Evolutionary conservation across 2,329 filamentous ascomycete species (phyloP).

Genomic region (Chrysoporthe austroafricana): DNA sequence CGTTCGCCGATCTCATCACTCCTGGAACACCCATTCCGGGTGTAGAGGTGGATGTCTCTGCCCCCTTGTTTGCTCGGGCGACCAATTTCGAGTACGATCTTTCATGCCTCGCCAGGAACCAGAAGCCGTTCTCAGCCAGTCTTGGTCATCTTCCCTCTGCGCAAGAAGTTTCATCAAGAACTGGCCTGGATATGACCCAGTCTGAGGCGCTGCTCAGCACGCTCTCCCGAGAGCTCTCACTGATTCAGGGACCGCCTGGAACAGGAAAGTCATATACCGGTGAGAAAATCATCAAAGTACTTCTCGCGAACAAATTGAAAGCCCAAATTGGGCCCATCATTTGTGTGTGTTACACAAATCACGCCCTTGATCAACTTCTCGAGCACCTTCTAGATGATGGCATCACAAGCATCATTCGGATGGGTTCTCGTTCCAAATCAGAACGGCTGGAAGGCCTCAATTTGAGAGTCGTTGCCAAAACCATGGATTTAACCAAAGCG

Average conservation of each 20-base stretch:
- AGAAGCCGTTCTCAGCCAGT: slow-evolving; percentile 30
- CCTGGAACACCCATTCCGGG: slow-evolving; percentile 32
- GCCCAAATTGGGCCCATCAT: slow-evolving; percentile 54
- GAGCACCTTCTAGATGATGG: slow-evolving; percentile 58
- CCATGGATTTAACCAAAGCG: slow-evolving; percentile 41
- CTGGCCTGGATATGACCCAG: slow-evolving; percentile 57
- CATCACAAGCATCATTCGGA: slow-evolving; percentile 59
- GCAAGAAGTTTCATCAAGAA: slow-evolving; percentile 37
- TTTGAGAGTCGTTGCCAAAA: slow-evolving; percentile 45
- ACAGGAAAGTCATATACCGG: slow-evolving; percentile 70
- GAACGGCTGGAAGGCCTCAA: slow-evolving; percentile 54
- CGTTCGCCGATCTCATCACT: slow-evolving; percentile 53
- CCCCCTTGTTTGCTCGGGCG: slow-evolving; percentile 55
- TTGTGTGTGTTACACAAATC: slow-evolving; percentile 56
- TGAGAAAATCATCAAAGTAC: slow-evolving; percentile 58
- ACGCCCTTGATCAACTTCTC: slow-evolving; percentile 60
- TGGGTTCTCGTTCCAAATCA: slow-evolving; percentile 63
- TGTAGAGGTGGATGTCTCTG: slow-evolving; percentile 38
- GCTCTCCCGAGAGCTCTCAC: slow-evolving; percentile 55
- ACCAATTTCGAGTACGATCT: slow-evolving; percentile 56
- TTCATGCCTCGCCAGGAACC: slow-evolving; percentile 35
- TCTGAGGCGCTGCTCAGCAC: slow-evolving; percentile 56
- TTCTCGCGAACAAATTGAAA: slow-evolving; percentile 48
- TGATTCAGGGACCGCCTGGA: slow-evolving; percentile 73
- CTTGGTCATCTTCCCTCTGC: slow-evolving; percentile 23